These are phyloP conservation scores for Cyberlindnera sargentensis DNA, from an alignment of 805 yeast genomes.

Conservation along the genomic window DNA sequence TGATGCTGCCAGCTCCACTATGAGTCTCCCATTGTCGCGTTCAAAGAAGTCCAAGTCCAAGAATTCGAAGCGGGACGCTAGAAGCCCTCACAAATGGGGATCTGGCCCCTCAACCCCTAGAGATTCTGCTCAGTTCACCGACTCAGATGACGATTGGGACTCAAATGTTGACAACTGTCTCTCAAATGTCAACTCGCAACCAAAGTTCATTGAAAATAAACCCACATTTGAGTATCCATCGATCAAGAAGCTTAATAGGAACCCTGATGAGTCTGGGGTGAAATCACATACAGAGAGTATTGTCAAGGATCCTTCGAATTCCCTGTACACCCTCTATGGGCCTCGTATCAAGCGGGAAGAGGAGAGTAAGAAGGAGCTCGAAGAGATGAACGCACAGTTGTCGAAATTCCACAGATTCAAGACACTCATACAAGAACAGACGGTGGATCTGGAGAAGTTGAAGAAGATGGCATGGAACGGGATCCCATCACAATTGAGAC, in stretches of 20 bases:
- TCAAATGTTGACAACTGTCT: conserved; percentile 51
- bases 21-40: conserved; percentile 7
- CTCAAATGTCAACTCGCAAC: conserved; percentile 20
- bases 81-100: conserved; percentile 5
- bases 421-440: conserved; percentile 43
- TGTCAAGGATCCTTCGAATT: conserved; percentile 25
- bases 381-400: conserved; percentile 50
- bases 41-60: conserved; percentile 9
- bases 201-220: conserved; percentile 25
- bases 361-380: conserved; percentile 38
- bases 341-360: conserved; percentile 33
- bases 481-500: conserved; percentile 72
- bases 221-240: conserved; percentile 23
- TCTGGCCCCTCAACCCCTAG: conserved; percentile 20
- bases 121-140: conserved; percentile 42
- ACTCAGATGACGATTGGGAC: conserved; percentile 91
- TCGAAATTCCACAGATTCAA: conserved; percentile 64
- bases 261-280: conserved; percentile 10
- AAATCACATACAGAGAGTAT: conserved; percentile 18
- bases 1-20: conserved; percentile 6
- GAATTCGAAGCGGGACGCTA: conserved; percentile 5
- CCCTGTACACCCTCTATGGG: conserved; percentile 35
- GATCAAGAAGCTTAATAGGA: conserved; percentile 22
- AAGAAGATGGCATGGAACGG: conserved; percentile 92
- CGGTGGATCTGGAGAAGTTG: conserved; percentile 59